These are phyloP conservation scores for Epithemia pelagica DNA, from an alignment of 108 stramenopile species.

Conservation along the genomic window DNA sequence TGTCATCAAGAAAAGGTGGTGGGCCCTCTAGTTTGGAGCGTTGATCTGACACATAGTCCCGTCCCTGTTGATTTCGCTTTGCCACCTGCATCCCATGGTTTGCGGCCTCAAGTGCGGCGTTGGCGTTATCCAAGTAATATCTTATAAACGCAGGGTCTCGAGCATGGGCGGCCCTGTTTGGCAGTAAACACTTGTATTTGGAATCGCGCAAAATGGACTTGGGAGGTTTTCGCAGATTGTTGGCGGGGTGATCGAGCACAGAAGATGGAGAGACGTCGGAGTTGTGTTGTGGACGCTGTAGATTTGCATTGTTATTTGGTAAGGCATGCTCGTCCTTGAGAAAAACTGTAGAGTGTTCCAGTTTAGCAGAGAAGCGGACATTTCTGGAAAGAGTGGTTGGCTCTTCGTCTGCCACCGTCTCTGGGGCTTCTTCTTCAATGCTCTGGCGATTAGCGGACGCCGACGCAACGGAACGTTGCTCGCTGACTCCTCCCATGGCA, in stretches of 20 bases:
- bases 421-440: not conserved
- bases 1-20: not conserved
- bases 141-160: not conserved
- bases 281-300: not conserved
- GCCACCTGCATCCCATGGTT: no score
- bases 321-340: not conserved
- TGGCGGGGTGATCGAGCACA: not conserved
- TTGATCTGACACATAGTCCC: no score
- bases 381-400: not conserved
- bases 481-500: not conserved
- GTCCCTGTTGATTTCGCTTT: no score
- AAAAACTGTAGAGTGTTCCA: not conserved
- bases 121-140: not conserved
- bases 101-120: not conserved
- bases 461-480: not conserved
- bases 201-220: not conserved
- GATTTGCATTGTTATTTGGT: not conserved
- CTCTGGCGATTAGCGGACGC: not conserved
- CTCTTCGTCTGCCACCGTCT: not conserved
- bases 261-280: not conserved
- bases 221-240: not conserved
- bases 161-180: not conserved
- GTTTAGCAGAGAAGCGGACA: not conserved
- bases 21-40: no score
- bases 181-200: not conserved